Conservation (phyloP, 768 basidiomycete species). For the Mrakia gelida region DNA sequence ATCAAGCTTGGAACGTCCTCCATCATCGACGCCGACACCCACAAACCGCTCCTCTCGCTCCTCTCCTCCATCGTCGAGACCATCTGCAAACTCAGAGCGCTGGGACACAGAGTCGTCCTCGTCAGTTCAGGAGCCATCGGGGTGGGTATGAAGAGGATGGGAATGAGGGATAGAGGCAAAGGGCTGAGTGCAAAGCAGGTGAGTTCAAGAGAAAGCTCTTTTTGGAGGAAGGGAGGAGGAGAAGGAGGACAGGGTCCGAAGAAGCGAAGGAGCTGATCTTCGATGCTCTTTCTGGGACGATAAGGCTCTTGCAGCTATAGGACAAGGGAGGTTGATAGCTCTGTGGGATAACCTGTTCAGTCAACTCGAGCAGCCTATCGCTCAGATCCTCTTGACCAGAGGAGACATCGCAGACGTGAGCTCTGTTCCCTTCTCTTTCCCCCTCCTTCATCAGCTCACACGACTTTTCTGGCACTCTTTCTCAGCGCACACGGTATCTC, state of each 20-base stretch:
- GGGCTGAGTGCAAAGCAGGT: conserved; percentile 87
- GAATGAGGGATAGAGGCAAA: conserved; percentile 70
- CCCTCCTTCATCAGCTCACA: background rate
- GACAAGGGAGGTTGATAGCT: conserved; percentile 91
- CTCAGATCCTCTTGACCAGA: conserved; percentile 86
- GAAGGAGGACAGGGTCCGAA: background rate
- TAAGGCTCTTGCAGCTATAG: conserved; percentile 91
- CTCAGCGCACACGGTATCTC: conserved; percentile 83
- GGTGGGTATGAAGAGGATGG: conserved; percentile 89
- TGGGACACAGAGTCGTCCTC: conserved; percentile 90
- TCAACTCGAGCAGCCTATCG: conserved; percentile 89
- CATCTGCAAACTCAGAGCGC: conserved; percentile 65
- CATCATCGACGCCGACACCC: conserved; percentile 81
- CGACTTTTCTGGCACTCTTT: background rate
- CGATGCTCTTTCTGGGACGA: conserved; percentile 10
- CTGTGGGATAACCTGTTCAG: conserved; percentile 96
- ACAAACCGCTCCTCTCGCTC: conserved; percentile 83
- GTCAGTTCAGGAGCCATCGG: conserved; percentile 98
- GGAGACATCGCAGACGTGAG: conserved; percentile 94
- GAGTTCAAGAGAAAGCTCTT: conserved; percentile 37
- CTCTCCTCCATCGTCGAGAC: conserved; percentile 91
- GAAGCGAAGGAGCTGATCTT: conserved; percentile 10
- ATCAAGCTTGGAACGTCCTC: conserved; percentile 93
- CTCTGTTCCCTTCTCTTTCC: background rate
- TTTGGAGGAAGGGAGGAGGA: background rate